Percentiles rank a stretch among this genome's conserved stretches.
Conservation (phyloP, 2,329 filamentous ascomycete species). For the Hypomyces rosellus region DNA sequence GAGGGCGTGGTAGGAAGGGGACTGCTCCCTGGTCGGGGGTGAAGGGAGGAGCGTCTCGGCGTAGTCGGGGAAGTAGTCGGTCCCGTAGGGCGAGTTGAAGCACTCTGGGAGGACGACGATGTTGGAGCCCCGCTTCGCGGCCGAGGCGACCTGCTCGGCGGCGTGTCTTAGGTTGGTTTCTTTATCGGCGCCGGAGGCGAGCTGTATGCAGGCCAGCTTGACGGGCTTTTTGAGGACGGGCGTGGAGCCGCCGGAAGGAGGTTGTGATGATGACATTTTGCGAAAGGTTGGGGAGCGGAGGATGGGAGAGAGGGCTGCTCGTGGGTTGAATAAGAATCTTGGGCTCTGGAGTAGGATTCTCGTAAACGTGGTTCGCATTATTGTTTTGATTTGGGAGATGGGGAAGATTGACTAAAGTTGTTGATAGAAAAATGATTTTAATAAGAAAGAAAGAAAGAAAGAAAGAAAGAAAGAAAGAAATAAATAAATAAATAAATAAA, state of each 20-base stretch:
- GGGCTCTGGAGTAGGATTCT: slow-evolving; percentile 2
- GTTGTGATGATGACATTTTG: slow-evolving; percentile 27
- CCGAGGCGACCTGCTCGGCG: slow-evolving; percentile 74
- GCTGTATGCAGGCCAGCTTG: slow-evolving; percentile 75
- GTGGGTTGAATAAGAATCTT: slow-evolving; percentile 10
- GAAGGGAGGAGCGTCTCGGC: slow-evolving; percentile 79
- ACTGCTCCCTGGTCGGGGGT: slow-evolving; percentile 62
- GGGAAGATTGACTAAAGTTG: too few species aligned
- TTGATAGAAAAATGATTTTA: too few species aligned
- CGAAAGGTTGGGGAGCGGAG: slow-evolving; percentile 20
- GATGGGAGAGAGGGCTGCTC: slow-evolving; percentile 11
- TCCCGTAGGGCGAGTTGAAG: slow-evolving; percentile 98
- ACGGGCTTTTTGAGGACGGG: slow-evolving; percentile 65
- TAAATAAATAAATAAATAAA: too few species aligned
- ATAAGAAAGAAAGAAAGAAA: too few species aligned
- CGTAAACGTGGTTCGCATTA: slow-evolving; percentile 4
- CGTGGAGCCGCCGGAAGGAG: slow-evolving; percentile 19
- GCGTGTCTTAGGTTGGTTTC: slow-evolving; percentile 74
- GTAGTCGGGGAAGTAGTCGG: slow-evolving; percentile 81
- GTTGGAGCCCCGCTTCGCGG: slow-evolving; percentile 67
- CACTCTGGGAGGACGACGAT: slow-evolving; percentile 94
- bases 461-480: too few species aligned
- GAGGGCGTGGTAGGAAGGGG: slow-evolving; percentile 81
- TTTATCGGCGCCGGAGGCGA: slow-evolving; percentile 79
- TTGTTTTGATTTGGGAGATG: background rate